phyloP scores from a whole-genome alignment of 2,329 filamentous ascomycete species.

The Lasiodiplodia hormozganensis region DNA sequence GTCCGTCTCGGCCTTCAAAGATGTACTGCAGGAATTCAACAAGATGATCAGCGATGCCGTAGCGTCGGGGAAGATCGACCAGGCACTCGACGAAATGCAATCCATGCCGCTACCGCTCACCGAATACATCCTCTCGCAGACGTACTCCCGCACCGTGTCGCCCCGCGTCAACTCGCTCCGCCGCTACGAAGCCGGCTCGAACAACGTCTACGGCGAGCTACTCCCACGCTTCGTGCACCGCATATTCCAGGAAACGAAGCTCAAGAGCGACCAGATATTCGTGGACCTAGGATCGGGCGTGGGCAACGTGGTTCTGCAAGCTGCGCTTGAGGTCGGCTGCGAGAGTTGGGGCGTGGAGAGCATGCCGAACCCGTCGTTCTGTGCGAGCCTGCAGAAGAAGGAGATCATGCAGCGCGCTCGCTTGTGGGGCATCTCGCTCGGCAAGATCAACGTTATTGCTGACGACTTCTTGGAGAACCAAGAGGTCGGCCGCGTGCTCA shows the following conservation, averaged over 20 bases:
- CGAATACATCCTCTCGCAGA: constrained; percentile 82
- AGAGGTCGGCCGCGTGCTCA: constrained; percentile 74
- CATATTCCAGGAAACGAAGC: constrained; percentile 77
- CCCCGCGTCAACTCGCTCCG: constrained; percentile 83
- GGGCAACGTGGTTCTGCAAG: constrained; percentile 93
- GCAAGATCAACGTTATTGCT: constrained; percentile 77
- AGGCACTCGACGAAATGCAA: constrained; percentile 74
- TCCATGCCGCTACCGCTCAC: constrained; percentile 71
- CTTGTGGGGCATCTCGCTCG: constrained; percentile 86
- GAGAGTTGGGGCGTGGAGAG: constrained; percentile 97
- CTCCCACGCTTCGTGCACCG: constrained; percentile 82
- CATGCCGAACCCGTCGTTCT: constrained; percentile 86
- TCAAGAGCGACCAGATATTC: constrained; percentile 86
- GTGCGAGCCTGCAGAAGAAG: constrained; percentile 78
- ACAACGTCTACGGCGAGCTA: constrained; percentile 95
- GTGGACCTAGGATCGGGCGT: constrained; percentile 95
- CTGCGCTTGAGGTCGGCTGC: constrained; percentile 89
- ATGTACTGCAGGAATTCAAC: constrained; percentile 81
- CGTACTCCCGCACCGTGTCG: constrained; percentile 91
- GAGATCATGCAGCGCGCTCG: constrained; percentile 80
- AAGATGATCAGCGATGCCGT: constrained; percentile 69
- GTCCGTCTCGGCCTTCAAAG: constrained; percentile 72
- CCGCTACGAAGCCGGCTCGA: constrained; percentile 87
- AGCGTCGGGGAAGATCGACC: constrained; percentile 70
- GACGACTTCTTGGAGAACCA: constrained; percentile 83